Evolutionary conservation across 257 asterid species (phyloP), one percentile per base, ranked within the genome.

Genomic region (Nicotiana tomentosiformis): DNA sequence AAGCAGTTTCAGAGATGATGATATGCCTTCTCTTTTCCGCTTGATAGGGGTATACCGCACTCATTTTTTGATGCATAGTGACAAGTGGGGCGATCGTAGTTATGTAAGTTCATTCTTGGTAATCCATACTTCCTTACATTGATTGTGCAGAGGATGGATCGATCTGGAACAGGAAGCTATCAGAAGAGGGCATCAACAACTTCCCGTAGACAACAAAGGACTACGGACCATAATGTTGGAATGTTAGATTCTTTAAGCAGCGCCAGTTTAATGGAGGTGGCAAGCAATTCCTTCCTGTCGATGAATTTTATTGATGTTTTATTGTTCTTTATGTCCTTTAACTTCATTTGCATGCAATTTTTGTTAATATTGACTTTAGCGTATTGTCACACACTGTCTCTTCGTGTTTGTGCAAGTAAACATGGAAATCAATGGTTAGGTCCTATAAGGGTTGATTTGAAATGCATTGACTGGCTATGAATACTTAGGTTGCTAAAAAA

Each of bases 201-300:
- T 69, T 90, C 96, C 60, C 97, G 88, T 81, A 90, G 87, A 89
- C 91, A 86, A 88, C 91, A 86, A 46, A 81, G 83, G 68, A 83
- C 88, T 14, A 77, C 88, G 35, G 89, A 92, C 32, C 90, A 86
- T 57, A 87, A 85, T 77, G 86, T 64, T 46, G 89, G 90, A 23
- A 87, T 76, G 80, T 67, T 85, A 86, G 98, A 94, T 87, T 88
- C 97, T 58, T 66, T 92, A 66, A 96, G 98, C 95, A 85, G 86
- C 76, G 93, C 93, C 26, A 94, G 97, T 91, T 86, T 90, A 49
- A 92, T 96, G 95, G 97, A 96, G 97, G 99, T 96, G 81, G 82
- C 15, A 49, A 10, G 66, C 55, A 30, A 39, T 29, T 61, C 58
- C 66, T 23, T 30, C 81, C 20, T 70, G 5, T 77, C 35, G 15